phyloP scores from a whole-genome alignment of 1,139 yeast species.

The Schwanniomyces etchellsii region DNA sequence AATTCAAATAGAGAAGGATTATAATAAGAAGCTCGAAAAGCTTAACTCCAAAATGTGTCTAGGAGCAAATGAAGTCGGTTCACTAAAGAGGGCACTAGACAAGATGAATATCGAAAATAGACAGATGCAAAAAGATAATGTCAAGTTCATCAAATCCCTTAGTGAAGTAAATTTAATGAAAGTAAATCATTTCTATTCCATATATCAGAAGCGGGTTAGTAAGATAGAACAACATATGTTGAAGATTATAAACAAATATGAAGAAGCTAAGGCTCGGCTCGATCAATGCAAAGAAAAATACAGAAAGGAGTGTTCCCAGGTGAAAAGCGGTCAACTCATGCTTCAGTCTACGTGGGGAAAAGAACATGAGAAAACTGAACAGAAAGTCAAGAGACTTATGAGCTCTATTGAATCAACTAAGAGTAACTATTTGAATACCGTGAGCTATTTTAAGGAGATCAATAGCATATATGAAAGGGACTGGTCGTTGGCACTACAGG shows the following conservation, averaged over 20 bases:
- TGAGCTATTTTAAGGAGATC: constrained; percentile 58
- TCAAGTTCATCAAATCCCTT: constrained; percentile 28
- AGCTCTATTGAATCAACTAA: constrained; percentile 43
- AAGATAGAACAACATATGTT: constrained; percentile 34
- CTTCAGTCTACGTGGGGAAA: constrained; percentile 74
- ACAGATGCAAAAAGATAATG: constrained; percentile 27
- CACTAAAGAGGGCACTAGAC: constrained; percentile 56
- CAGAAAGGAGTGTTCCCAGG: constrained; percentile 52
- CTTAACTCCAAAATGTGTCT: constrained; percentile 43
- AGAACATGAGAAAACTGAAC: constrained; percentile 64
- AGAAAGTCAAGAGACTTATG: constrained; percentile 54
- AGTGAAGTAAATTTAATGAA: constrained; percentile 30
- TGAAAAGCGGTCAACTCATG: constrained; percentile 56
- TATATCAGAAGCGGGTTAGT: constrained; percentile 25
- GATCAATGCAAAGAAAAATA: constrained; percentile 48
- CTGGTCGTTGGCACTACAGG: constrained; percentile 69
- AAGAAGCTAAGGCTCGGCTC: constrained; percentile 26
- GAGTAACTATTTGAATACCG: constrained; percentile 54
- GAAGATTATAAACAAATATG: constrained; percentile 23
- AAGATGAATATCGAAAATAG: constrained; percentile 48
- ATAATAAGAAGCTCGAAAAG: constrained; percentile 46
- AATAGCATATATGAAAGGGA: constrained; percentile 70
- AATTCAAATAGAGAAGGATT: constrained; percentile 67
- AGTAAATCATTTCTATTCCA: constrained; percentile 22
- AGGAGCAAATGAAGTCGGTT: constrained; percentile 58